Percentiles rank a stretch among this genome's conserved stretches.
Evolutionary conservation across 306 rosid genomes (phyloP).

Genomic region (Dicorynia guianensis): DNA sequence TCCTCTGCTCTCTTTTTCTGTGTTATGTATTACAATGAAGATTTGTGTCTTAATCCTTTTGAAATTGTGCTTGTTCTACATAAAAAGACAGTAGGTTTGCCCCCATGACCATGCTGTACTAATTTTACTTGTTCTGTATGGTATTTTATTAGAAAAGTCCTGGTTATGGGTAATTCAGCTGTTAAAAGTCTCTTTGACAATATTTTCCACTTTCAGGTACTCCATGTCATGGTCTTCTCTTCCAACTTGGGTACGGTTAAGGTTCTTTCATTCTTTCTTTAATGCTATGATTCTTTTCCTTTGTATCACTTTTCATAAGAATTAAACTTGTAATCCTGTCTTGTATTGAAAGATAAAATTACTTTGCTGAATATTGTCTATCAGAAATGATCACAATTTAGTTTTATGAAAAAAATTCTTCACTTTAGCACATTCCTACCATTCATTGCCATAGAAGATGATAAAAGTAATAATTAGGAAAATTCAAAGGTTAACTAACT

Average conservation of each 20-base stretch:
- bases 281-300: conserved; percentile 9
- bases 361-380: neutral
- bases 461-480: neutral
- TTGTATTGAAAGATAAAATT: conserved; percentile 18
- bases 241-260: conserved; percentile 70
- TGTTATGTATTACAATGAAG: neutral
- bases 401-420: conserved; percentile 4
- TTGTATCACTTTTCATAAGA: neutral
- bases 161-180: neutral
- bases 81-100: neutral
- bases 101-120: neutral
- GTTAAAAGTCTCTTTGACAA: conserved; percentile 16
- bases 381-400: neutral
- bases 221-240: conserved; percentile 69
- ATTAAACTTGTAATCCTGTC: conserved; percentile 19
- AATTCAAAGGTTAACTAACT: neutral
- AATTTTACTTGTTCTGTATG: neutral
- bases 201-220: conserved; percentile 57
- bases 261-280: conserved; percentile 21
- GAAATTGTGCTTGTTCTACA: neutral
- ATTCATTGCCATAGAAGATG: neutral
- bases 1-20: neutral
- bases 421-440: neutral
- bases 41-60: neutral
- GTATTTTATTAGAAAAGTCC: neutral